Base-by-base conservation (phyloP, 2,329 filamentous ascomycete species). In the Knufia petricola region DNA sequence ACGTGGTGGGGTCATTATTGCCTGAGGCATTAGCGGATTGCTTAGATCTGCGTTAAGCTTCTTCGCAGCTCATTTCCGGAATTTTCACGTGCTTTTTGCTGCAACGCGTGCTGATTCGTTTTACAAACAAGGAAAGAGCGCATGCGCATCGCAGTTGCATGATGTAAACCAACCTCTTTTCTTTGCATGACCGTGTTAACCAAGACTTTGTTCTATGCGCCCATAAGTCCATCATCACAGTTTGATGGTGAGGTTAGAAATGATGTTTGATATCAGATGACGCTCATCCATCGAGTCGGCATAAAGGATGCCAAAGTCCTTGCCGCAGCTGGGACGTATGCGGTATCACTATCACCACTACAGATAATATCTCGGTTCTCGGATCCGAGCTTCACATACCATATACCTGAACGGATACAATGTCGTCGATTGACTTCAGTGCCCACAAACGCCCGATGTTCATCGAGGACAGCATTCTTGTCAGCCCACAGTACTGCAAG, bases 331-430 rank as follows among this genome's bases (percentile, higher is more conserved):
- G 44, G 20, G 6, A n/a, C 21, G 34, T 3, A 28, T 31, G 15
- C 32, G n/a, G 32, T 4, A 12, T 38, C 20, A 9, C 31, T 31
- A 21, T 46, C 20, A 24, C 31, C 30, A 15, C 19, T 28, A 17
- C 43, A 38, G 12, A 37, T 21, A 38, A 28, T 47, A 26, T n/a
- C 31, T 17, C 3, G 44, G 28, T 52, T 46, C 23, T 36, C 36
- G 26, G 46, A 52, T 43, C 46, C 45, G 13, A 49, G 37, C 32
- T 57, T 56, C 48, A 53, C 39, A 51, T 59, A 59, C 32, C 56
- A 59, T 37, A 15, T 56, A 12, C 56, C 56, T 10, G 47, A 52
- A 38, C 52, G 56, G 51, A 57, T 58, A 58, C 46, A 51, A n/a
- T 40, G 23, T 47, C 42, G 30, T 8, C 4, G 7, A 34, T 10